Conservation (phyloP, 768 basidiomycete genomes). For the Lactarius indigo region DNA sequence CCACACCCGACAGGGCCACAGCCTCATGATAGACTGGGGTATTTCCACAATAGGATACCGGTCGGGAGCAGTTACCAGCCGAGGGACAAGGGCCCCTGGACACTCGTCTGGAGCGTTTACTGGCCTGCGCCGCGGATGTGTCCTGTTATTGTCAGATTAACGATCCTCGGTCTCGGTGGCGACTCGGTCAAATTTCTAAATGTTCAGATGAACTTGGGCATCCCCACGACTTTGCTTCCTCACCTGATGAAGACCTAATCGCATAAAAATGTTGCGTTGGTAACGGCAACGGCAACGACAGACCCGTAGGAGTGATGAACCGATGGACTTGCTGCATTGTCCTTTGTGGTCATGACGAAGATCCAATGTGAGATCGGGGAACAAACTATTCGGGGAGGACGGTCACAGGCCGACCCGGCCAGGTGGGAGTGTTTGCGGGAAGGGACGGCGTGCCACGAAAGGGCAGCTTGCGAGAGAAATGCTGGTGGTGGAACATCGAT, state of each 20-base stretch:
- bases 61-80: slow-evolving; percentile 10
- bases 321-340: not conserved
- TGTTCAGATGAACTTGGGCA: not conserved
- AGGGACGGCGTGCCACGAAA: not conserved
- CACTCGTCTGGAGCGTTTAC: slow-evolving; percentile 4
- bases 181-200: not conserved
- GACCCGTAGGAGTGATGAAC: not conserved
- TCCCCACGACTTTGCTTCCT: not conserved
- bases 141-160: slow-evolving; percentile 3
- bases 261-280: not conserved
- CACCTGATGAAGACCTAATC: not conserved
- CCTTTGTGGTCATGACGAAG: not conserved
- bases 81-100: slow-evolving; percentile 12
- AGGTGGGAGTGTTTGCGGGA: not conserved
- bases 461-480: slow-evolving; percentile 11
- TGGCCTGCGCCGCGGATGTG: slow-evolving; percentile 6
- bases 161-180: slow-evolving; percentile 14
- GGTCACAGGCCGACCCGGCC: slow-evolving; percentile 1
- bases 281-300: not conserved
- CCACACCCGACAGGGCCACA: slow-evolving; percentile 1
- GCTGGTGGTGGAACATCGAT: slow-evolving; percentile 14
- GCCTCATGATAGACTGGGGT: not conserved
- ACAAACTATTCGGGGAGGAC: slow-evolving; percentile 1
- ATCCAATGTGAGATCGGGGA: slow-evolving; percentile 19
- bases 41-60: not conserved